Conservation (phyloP, 1,284 basidiomycete species). For the Naganishia liquefaciens region DNA sequence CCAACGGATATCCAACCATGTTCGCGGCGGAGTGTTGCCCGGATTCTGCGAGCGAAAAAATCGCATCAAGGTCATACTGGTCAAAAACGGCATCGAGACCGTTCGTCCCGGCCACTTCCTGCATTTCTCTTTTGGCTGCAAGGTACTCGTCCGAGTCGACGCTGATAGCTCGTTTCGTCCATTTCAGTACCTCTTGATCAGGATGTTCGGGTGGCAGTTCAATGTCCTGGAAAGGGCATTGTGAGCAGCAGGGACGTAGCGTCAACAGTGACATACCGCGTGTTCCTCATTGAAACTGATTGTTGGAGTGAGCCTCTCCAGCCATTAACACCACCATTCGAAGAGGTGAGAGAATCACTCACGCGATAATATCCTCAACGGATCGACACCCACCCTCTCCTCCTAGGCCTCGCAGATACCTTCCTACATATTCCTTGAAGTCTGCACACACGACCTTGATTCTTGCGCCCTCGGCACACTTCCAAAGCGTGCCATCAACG, state of each 20-base stretch:
- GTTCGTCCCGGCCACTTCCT: conserved; percentile 25
- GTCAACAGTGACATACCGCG: neutral
- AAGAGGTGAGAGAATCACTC: neutral
- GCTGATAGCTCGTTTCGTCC: conserved; percentile 11
- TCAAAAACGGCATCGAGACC: conserved; percentile 34
- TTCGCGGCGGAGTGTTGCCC: conserved; percentile 33
- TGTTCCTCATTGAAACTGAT: conserved; percentile 25
- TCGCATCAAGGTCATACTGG: conserved; percentile 26
- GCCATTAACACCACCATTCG: neutral
- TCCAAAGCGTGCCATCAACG: conserved; percentile 30
- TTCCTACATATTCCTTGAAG: conserved; percentile 29
- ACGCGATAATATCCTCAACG: conserved; percentile 25
- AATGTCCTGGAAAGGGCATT: neutral
- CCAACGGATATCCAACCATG: conserved; percentile 36
- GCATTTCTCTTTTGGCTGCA: conserved; percentile 32
- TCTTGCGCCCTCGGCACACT: conserved; percentile 17
- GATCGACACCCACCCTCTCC: conserved; percentile 29
- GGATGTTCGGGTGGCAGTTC: conserved; percentile 32
- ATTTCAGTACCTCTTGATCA: conserved; percentile 34
- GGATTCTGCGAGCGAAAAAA: conserved; percentile 26
- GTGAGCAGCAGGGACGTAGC: neutral
- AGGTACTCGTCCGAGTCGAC: conserved; percentile 32
- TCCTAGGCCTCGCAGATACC: conserved; percentile 17
- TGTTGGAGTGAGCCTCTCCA: neutral
- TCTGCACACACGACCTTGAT: conserved; percentile 31